Percentiles rank a stretch among this genome's conserved stretches.
phyloP scores from a whole-genome alignment of 352 stramenopile genomes.

The Pythium rhizo-oryzae region DNA sequence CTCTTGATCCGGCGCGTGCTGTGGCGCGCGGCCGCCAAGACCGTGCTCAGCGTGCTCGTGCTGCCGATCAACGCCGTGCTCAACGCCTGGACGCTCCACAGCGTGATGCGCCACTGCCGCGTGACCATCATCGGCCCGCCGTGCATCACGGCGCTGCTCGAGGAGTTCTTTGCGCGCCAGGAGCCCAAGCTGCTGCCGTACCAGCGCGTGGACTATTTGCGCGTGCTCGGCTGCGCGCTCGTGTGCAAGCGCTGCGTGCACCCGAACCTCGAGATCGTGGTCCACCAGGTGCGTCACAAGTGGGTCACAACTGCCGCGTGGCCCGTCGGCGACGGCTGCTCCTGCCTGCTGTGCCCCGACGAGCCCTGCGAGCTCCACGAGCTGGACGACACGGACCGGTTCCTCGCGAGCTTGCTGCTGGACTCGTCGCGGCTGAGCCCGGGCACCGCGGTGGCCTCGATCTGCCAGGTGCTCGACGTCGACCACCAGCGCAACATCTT shows the following conservation, averaged over 20 bases:
- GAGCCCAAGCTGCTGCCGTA: conserved; percentile 35
- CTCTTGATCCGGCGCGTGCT: conserved; percentile 57
- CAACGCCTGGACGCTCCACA: conserved; percentile 49
- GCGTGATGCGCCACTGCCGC: conserved; percentile 50
- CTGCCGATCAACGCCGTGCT: conserved; percentile 51
- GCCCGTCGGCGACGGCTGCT: conserved; percentile 37
- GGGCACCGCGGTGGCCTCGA: not conserved
- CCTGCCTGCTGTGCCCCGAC: conserved; percentile 24
- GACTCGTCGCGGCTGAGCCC: conserved; percentile 18
- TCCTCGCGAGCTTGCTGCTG: conserved; percentile 32
- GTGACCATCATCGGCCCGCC: conserved; percentile 53
- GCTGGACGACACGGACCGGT: conserved; percentile 40
- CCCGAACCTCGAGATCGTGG: conserved; percentile 62
- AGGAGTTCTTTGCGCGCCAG: conserved; percentile 35
- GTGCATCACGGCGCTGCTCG: conserved; percentile 38
- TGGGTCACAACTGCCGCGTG: conserved; percentile 43
- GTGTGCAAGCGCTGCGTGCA: conserved; percentile 57
- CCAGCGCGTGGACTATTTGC: conserved; percentile 57
- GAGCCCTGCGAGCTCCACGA: conserved; percentile 34
- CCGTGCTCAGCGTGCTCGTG: conserved; percentile 42
- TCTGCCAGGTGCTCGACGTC: conserved; percentile 8
- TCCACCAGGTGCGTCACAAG: conserved; percentile 44
- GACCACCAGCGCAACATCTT: conserved; percentile 48
- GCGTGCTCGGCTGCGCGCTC: conserved; percentile 41
- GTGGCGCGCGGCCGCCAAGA: conserved; percentile 48